Base-by-base conservation (phyloP, 2,329 filamentous ascomycete species). In the Nectriaceae sp. region DNA sequence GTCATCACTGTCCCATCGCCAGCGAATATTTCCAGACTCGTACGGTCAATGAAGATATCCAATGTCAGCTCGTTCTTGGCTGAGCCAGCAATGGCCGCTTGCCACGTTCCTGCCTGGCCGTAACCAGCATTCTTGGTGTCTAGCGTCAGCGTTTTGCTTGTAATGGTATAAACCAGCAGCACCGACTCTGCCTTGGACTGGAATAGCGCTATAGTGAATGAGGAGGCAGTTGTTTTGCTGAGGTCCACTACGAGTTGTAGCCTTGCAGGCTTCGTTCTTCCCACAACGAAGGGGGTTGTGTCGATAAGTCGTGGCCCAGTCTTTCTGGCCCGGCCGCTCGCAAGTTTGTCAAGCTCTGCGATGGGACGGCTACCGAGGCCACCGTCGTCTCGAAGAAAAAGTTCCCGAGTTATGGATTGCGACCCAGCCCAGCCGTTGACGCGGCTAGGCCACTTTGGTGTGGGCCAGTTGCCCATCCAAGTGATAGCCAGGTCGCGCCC, bases 71-170 rank as follows among this genome's bases (percentile, higher is more conserved):
- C 54, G 16, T 58, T 49, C n/a, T 53, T 46, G 2, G 26, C 37
- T 1, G 47, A 6, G 15, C 4, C 6, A 40, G 33, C 55, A 46
- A 66, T 54, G 26, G 45, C 43, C 3, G 61, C 62, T 13, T 52
- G 54, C 62, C 62, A 67, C 11, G 45, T 59, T 1, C 62, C 63
- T 8, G 59, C 52, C 45, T 65, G 59, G 21, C 57, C 63, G 40
- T 65, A 64, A 8, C 64, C 64, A 18, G 58, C 62, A 33, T 62
- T 57, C 10, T 46, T 64, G 2, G 64, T 67, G 50, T 67, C 64
- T 15, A 67, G 44, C 11, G 49, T 61, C 36, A 67, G 53, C 10
- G 54, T 61, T 8, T 43, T 42, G 49, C 33, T 57, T 4, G 35
- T 52, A 18, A 50, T 46, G 8, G 45, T 42, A 49, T 62, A 65